Evolutionary conservation across 148 eudicot genomes (phyloP), one percentile per base, ranked within the genome.

Genomic region (Spergularia bocconei): DNA sequence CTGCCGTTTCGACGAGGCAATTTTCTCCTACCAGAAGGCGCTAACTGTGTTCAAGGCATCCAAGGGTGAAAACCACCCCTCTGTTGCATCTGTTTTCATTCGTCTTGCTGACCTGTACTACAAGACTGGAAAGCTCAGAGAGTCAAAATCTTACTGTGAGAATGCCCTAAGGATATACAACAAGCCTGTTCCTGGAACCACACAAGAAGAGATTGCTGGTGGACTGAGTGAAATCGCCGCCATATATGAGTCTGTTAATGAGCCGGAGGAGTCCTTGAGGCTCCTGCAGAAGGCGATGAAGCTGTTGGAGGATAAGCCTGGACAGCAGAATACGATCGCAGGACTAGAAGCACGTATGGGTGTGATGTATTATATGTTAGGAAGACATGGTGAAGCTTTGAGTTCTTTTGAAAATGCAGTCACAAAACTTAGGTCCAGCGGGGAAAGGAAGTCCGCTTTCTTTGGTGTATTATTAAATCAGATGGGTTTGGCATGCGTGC

Each of bases 181-280:
- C 76, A 95, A 95, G 73, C 99, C 99, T 47, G 96, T 92, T n/a
- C 99, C 99, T 15, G 99, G 98, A 33, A 95, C 96, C 13, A 74
- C 84, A 4, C 83, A 89, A 73, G 99, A 95, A 82, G 99, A 95
- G 75, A 89, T 92, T 60, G 97, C 97, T 13, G 72, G 90, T 81
- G 99, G 99, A 39, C 73, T 95, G 84, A 86, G 92, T 23, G 99
- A 95, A 51, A 88, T 95, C 74, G 88, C 97, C 15, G 97, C 97
- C 25, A 90, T 95, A 38, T 92, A 95, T 52, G 98, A 95, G 81
- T 84, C 92, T 71, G 91, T 92, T 44, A 86, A 89, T 70, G 98
- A 95, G 74, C 97, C 96, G 0, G 98, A 92, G 78, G 93, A 95
- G 84, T 97, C 98, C 11, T 73, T 92, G 67, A 92, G 87, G 77